phyloP scores from a whole-genome alignment of 768 basidiomycete genomes.

The Phlebiopsis gigantea region DNA sequence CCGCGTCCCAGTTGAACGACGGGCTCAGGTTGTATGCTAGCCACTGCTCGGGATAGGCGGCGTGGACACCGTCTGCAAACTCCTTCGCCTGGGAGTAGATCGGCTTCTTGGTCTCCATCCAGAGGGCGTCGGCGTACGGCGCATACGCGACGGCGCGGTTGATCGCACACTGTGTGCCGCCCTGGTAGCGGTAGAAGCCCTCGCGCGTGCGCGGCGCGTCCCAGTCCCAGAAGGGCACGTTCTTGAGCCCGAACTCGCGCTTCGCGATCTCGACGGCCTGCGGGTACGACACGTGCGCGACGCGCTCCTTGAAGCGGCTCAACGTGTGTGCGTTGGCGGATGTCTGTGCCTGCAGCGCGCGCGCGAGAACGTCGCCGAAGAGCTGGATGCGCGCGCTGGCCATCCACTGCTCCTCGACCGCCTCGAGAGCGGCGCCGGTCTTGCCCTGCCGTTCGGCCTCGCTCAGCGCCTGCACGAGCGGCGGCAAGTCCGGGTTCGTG shows the following conservation, averaged over 20 bases:
- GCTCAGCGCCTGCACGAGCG: constrained; percentile 77
- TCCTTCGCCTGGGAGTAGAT: constrained; percentile 88
- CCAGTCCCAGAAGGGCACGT: constrained; percentile 90
- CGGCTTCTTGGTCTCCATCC: constrained; percentile 98
- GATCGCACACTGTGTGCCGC: constrained; percentile 92
- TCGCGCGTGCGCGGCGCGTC: constrained; percentile 91
- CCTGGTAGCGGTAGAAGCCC: constrained; percentile 96
- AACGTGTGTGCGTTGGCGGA: constrained; percentile 44
- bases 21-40: constrained; percentile 94
- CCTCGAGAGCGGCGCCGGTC: constrained; percentile 75
- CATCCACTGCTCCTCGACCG: constrained; percentile 87
- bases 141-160: constrained; percentile 90
- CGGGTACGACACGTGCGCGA: constrained; percentile 64
- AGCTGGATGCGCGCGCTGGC: constrained; percentile 71
- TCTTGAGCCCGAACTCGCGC: constrained; percentile 68
- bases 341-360: constrained; percentile 55
- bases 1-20: constrained; percentile 92
- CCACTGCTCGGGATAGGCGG: constrained; percentile 85
- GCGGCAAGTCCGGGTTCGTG: constrained; percentile 66
- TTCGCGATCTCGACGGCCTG: constrained; percentile 72
- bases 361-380: constrained; percentile 67
- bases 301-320: constrained; percentile 56
- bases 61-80: constrained; percentile 86
- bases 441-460: constrained; percentile 80
- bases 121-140: constrained; percentile 86